Evolutionary conservation across 164 flowering plant species (phyloP).

Genomic region (Stephania japonica): DNA sequence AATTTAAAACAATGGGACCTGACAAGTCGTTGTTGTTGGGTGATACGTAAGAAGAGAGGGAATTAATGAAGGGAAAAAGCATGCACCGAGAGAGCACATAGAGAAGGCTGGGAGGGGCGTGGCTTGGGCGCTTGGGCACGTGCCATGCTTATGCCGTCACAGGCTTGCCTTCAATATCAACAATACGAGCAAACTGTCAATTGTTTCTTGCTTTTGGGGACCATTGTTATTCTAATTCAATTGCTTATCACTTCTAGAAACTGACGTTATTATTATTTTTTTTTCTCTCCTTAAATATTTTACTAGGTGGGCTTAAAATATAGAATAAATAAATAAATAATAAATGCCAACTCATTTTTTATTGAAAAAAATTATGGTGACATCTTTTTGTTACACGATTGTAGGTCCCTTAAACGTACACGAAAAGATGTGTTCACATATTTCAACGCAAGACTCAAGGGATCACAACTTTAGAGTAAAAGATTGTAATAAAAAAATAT

Average conservation of each 20-base stretch:
- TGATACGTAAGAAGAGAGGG: background rate
- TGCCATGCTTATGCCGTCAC: constrained; percentile 23
- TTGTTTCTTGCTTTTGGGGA: background rate
- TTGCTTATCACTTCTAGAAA: background rate
- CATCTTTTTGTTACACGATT: too few relatives aligned
- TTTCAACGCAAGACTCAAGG: too few relatives aligned
- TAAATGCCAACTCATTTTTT: too few relatives aligned
- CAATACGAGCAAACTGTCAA: background rate
- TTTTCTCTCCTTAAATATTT: background rate
- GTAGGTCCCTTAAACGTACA: too few relatives aligned
- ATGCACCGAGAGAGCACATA: constrained; percentile 9
- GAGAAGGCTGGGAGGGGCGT: background rate
- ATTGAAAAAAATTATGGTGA: too few relatives aligned
- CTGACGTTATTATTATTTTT: background rate
- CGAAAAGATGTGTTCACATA: too few relatives aligned
- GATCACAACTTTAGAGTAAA: too few relatives aligned
- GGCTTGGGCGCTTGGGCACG: constrained; percentile 7
- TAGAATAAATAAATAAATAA: too few relatives aligned
- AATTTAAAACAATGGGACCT: too few relatives aligned
- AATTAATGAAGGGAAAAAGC: background rate
- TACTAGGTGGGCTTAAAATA: too few relatives aligned
- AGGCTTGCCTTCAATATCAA: background rate
- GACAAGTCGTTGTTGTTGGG: too few relatives aligned
- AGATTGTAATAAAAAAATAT: too few relatives aligned
- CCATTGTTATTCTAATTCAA: background rate